Base-by-base conservation (phyloP, 257 asterid species). In the Fraxinus quadrangulata region DNA sequence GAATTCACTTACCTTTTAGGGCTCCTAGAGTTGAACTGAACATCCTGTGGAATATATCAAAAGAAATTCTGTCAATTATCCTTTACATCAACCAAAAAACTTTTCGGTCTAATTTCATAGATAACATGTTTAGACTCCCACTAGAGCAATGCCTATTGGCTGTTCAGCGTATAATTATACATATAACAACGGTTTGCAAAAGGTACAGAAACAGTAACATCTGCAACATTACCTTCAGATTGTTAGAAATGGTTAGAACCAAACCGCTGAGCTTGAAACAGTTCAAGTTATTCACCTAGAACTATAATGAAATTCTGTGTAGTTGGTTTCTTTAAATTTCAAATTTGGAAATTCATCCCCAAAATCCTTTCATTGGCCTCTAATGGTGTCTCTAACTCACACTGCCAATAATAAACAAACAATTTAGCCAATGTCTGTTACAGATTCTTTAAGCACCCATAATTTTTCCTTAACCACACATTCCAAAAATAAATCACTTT, bases 1-100 rank as follows among this genome's bases (percentile, higher is more conserved):
- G 10, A 54, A 39, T 51, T 51, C 79, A 39, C 74, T 79, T 54
- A 74, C 83, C 72, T 70, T 5, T 63, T 26, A 24, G 17, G 40
- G 42, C 49, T 42, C 67, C 21, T 5, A 9, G 36, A 45, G 16
- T 24, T 76, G 9, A 37, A 16, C 12, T 5, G 13, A 71, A 12
- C 34, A 54, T 14, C 78, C 83, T 74, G 76, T 65, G 42, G 28
- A 59, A 21, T 10, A 69, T 0, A 59, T 7, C 28, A 80, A 34
- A 74, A 74, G 34, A 26, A 31, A 51, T 21, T 54, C 12, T 7
- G 31, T 9, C 23, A 17, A 6, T 30, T 11, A 21, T 10, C 63
- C 16, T 33, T 56, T 16, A 56, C 56, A 47, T 16, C 5, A 47
- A 16, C 51, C 51, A 42, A 42, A 11, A 42, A 42, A 42, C 16